These are phyloP conservation scores for Rickenella mellea DNA, from an alignment of 768 basidiomycete species.

Conservation along the genomic window DNA sequence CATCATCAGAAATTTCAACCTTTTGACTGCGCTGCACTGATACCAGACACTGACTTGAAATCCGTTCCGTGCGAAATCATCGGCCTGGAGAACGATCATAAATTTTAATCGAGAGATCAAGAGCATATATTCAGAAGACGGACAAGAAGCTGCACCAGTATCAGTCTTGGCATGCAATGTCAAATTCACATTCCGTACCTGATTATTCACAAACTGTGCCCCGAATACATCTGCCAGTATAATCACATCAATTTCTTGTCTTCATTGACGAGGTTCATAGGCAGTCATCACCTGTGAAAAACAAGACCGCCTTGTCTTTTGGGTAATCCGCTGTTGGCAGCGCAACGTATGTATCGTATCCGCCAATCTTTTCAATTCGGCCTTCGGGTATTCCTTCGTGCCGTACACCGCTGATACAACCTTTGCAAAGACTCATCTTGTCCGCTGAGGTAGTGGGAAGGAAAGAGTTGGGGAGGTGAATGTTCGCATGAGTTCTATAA, in stretches of 20 bases:
- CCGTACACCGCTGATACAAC: slow-evolving; percentile 1
- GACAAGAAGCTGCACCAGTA: slow-evolving; percentile 15
- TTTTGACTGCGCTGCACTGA: too few relatives aligned
- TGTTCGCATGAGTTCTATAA: too few relatives aligned
- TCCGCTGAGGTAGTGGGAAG: too few relatives aligned
- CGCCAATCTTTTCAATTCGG: slow-evolving; percentile 34
- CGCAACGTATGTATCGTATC: slow-evolving; percentile 41
- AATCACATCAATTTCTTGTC: background rate
- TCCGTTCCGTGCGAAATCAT: slow-evolving; percentile 30
- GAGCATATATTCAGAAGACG: background rate
- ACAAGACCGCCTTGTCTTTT: slow-evolving; percentile 48
- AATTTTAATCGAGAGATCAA: background rate
- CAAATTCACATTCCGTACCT: slow-evolving; percentile 20
- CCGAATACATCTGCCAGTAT: slow-evolving; percentile 36
- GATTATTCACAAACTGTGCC: slow-evolving; percentile 32
- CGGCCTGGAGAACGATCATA: slow-evolving; percentile 17
- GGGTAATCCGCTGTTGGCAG: slow-evolving; percentile 40
- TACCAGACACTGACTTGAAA: slow-evolving; percentile 16
- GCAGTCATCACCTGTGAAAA: slow-evolving; percentile 23
- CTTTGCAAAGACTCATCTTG: background rate
- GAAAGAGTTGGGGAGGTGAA: too few relatives aligned
- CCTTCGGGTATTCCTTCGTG: slow-evolving; percentile 15
- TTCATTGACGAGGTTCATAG: background rate
- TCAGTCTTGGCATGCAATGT: background rate
- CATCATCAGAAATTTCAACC: background rate